These are phyloP conservation scores for Hymenoscyphus fraxineus DNA, from an alignment of 2,329 filamentous ascomycete species.

Conservation along the genomic window DNA sequence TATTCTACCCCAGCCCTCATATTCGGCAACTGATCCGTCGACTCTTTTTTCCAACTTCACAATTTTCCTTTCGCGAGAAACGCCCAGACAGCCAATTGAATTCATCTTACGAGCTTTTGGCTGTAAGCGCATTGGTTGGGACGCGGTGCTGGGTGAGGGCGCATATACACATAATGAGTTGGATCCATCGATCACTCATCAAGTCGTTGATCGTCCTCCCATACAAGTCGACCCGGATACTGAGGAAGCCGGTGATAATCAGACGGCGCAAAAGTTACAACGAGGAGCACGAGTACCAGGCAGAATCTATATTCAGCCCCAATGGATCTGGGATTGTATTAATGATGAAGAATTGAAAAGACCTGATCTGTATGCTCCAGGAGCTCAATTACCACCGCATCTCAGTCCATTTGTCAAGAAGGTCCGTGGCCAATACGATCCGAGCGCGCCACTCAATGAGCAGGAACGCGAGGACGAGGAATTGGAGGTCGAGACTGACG, in stretches of 20 bases:
- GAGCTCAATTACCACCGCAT: conserved; percentile 86
- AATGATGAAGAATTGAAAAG: conserved; percentile 88
- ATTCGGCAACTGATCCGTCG: conserved; percentile 61
- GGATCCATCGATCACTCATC: conserved; percentile 88
- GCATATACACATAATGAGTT: conserved; percentile 87
- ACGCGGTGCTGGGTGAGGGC: conserved; percentile 82
- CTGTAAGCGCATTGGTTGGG: conserved; percentile 95
- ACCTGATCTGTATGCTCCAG: conserved; percentile 84
- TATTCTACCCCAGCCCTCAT: conserved; percentile 72
- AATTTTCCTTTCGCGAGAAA: conserved; percentile 90
- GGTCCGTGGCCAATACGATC: conserved; percentile 85
- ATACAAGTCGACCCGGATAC: conserved; percentile 55
- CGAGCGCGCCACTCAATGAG: conserved; percentile 76
- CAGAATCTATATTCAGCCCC: conserved; percentile 88
- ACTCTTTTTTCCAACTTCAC: conserved; percentile 85
- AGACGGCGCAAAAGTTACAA: conserved; percentile 55
- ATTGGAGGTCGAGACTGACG: conserved; percentile 60
- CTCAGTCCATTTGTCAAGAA: conserved; percentile 92
- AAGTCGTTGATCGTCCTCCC: conserved; percentile 87
- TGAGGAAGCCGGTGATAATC: conserved; percentile 54
- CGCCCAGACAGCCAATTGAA: conserved; percentile 83
- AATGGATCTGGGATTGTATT: conserved; percentile 97
- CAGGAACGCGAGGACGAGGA: conserved; percentile 87
- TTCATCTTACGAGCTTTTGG: conserved; percentile 92
- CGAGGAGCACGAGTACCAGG: conserved; percentile 78